Conservation (phyloP, 768 basidiomycete species). For the Trametes maxima region DNA sequence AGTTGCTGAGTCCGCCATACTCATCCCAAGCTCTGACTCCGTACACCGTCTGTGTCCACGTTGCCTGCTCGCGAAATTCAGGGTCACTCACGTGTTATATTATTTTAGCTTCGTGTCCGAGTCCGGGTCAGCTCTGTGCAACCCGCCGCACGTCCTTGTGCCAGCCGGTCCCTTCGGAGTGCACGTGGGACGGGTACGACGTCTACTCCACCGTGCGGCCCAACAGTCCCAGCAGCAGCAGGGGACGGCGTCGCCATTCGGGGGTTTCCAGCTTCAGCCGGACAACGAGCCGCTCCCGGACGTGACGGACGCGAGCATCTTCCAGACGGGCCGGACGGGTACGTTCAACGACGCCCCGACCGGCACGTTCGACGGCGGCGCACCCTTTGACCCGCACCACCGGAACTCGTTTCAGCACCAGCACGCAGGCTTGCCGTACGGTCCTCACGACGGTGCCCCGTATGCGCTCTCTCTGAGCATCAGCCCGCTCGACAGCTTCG, state of each 20-base stretch:
- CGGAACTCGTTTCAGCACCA: neutral
- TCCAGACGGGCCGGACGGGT: conserved; percentile 24
- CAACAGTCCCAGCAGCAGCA: conserved; percentile 16
- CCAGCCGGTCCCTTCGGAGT: conserved; percentile 39
- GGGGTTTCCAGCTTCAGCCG: conserved; percentile 34
- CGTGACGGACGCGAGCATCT: conserved; percentile 24
- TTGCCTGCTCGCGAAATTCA: no score
- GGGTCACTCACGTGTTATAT: no score
- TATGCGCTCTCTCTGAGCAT: conserved; percentile 19
- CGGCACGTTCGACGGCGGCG: neutral
- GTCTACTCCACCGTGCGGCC: neutral
- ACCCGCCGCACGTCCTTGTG: conserved; percentile 55
- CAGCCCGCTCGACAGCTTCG: conserved; percentile 22
- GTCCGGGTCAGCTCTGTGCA: no score
- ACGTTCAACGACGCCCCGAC: conserved; percentile 18
- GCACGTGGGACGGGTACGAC: conserved; percentile 35
- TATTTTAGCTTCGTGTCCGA: no score
- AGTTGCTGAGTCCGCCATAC: no score
- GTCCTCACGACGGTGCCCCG: conserved; percentile 2
- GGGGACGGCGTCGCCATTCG: conserved; percentile 13
- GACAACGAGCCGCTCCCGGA: conserved; percentile 55
- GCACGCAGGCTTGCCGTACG: neutral
- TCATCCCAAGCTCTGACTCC: no score
- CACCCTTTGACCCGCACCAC: neutral
- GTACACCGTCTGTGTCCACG: no score